Conservation (phyloP, 2,329 filamentous ascomycete genomes). For the Sclerotinia subarctica region DNA sequence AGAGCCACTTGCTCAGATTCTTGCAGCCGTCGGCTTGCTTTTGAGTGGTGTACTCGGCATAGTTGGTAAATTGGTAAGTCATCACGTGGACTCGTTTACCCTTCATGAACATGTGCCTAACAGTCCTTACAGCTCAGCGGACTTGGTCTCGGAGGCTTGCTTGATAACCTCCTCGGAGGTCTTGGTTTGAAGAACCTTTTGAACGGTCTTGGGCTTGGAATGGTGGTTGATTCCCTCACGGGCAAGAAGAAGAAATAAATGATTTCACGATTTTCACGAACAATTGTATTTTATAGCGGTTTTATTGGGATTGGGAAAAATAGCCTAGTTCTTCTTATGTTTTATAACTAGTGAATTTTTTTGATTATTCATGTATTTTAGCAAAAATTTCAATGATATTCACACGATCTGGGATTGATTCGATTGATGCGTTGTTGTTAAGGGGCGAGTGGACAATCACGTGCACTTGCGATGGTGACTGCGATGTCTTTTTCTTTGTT, state of each 20-base stretch:
- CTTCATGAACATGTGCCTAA: neutral
- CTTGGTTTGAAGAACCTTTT: conserved; percentile 74
- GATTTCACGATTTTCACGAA: conserved; percentile 10
- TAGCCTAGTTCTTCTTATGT: neutral
- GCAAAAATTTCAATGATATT: conserved; percentile 6
- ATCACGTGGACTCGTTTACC: neutral
- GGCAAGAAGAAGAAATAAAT: conserved; percentile 44
- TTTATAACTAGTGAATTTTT: neutral
- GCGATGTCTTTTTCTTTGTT: neutral
- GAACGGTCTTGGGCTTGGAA: conserved; percentile 64
- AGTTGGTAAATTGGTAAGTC: conserved; percentile 65
- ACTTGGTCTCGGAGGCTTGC: conserved; percentile 75
- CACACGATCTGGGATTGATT: neutral
- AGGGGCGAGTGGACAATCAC: neutral
- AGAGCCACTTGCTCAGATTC: conserved; percentile 88
- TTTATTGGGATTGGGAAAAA: neutral
- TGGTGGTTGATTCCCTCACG: conserved; percentile 43
- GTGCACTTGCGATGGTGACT: neutral
- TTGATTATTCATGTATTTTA: conserved; percentile 14
- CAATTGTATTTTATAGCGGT: conserved; percentile 14
- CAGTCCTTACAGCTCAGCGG: conserved; percentile 46
- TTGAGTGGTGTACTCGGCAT: conserved; percentile 80
- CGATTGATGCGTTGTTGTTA: neutral
- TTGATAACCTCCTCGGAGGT: conserved; percentile 75
- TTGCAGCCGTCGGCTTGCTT: conserved; percentile 81